Evolutionary conservation across 106 monocot species (phyloP), one percentile per base, ranked within the genome.

Genomic region (Allium cepa): DNA sequence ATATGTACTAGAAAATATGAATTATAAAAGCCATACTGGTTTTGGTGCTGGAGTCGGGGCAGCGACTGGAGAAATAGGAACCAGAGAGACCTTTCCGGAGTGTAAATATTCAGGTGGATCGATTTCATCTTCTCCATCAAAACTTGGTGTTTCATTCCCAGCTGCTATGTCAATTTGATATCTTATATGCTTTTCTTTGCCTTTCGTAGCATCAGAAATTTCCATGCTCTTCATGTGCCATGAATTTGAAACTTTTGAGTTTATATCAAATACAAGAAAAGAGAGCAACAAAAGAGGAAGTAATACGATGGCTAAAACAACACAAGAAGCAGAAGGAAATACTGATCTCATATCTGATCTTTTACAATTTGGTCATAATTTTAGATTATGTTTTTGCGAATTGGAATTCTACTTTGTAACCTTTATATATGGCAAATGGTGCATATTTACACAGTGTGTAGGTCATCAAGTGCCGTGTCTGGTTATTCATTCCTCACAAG

Each of bases 261-360:
- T 62, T 47, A 56, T 10, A 14, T 11, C 45, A 13, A 68, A 47
- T 4, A 53, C 46, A 11, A 72, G 15, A 59, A 79, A 57, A 14
- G 62, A 63, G 8, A 79, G 57, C 18, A 79, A 10, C 27, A 79
- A 48, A 26, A 79, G 53, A 57, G 79, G 79, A 58, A 73, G 49
- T 2, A 70, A 12, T 11, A 56, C 11, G 3, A 70, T 46, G 4
- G 15, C 14, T 14, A 78, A 45, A 6, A 56, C 11, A 18, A 69
- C 14, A 26, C 13, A 69, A n/a, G 53, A 78, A 50, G 66, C 17
- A 18, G 66, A 50, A 17, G 50, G 26, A 8, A 36, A 61, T 10
- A 17, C 60, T 61, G 22, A 22, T 22, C 60, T 61, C 60, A 61
- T 61, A 36, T 36, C 36, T 2, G 36, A 36, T 36, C 1, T 36